These are phyloP conservation scores for Kalmusia sp. DNA, from an alignment of 2,329 filamentous ascomycete genomes.

Conservation along the genomic window DNA sequence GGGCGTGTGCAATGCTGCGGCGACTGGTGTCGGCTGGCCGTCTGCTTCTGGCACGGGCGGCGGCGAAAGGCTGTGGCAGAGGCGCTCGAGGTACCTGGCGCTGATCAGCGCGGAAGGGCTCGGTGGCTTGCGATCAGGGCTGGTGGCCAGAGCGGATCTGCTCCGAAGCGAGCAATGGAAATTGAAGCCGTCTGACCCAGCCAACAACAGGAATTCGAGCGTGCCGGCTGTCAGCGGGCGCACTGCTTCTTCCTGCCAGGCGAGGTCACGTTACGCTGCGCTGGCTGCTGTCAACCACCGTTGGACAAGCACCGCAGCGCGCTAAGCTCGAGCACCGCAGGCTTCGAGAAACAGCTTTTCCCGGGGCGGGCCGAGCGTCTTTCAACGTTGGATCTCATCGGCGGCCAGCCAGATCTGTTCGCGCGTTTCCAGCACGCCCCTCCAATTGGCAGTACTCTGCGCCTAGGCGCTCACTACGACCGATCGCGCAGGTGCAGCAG, in stretches of 20 bases:
- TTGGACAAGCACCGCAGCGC: conserved; percentile 33
- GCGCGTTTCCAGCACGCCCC: conserved; percentile 29
- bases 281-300: conserved; percentile 40
- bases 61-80: too few relatives aligned
- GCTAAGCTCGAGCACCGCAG: conserved; percentile 34
- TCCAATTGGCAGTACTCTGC: conserved; percentile 29
- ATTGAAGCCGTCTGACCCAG: conserved; percentile 40
- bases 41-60: conserved; percentile 39
- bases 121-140: conserved; percentile 39
- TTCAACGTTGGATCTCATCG: conserved; percentile 41
- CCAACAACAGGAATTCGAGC: conserved; percentile 15
- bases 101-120: conserved; percentile 40
- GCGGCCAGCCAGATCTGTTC: conserved; percentile 45
- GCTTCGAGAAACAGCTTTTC: conserved; percentile 48
- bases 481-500: conserved; percentile 45
- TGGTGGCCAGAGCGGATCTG: conserved; percentile 26
- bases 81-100: conserved; percentile 26
- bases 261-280: conserved; percentile 33
- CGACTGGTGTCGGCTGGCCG: conserved; percentile 28
- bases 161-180: conserved; percentile 41
- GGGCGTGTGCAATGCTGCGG: conserved; percentile 9
- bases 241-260: conserved; percentile 13
- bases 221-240: conserved; percentile 20
- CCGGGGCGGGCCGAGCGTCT: conserved; percentile 49
- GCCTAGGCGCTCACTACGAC: conserved; percentile 42